A percentile compares a stretch with the other conserved stretches of the same genome.
These are phyloP conservation scores for Neurospora cerealis DNA, from an alignment of 495 filamentous ascomycete species.

Conservation along the genomic window DNA sequence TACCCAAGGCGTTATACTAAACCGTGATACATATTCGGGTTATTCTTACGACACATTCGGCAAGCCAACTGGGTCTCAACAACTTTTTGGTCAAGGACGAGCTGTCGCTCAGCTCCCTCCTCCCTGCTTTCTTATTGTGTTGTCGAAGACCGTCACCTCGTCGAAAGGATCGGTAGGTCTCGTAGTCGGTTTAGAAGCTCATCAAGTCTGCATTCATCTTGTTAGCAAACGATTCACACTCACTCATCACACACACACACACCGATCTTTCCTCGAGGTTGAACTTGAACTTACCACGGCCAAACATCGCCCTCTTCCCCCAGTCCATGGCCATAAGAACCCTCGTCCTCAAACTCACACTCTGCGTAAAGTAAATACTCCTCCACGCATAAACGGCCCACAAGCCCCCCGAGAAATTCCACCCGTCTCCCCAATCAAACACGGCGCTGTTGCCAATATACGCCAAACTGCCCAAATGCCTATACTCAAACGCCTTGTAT, in stretches of 20 bases:
- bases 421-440: constrained; percentile 69
- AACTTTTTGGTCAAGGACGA: too few species aligned
- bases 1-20: too few species aligned
- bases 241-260: not conserved
- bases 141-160: not conserved
- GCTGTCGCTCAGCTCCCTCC: not conserved
- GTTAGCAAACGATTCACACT: constrained; percentile 17
- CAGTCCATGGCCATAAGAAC: constrained; percentile 96
- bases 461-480: constrained; percentile 81
- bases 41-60: too few species aligned
- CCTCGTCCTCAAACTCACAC: constrained; percentile 85
- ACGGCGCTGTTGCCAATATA: constrained; percentile 96
- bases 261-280: too few species aligned
- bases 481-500: constrained; percentile 94
- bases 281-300: constrained; percentile 61
- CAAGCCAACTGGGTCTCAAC: too few species aligned
- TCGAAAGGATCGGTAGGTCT: not conserved
- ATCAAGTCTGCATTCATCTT: constrained; percentile 45
- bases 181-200: constrained; percentile 42
- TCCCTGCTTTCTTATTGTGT: not conserved
- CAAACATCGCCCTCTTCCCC: constrained; percentile 90
- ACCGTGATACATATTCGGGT: too few species aligned
- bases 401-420: constrained; percentile 73
- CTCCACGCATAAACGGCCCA: constrained; percentile 95
- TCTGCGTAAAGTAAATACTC: constrained; percentile 96